A percentile compares a stretch with the other conserved stretches of the same genome.
Evolutionary conservation across 1,284 basidiomycete species (phyloP).

Genomic region (Gomphus sp.): DNA sequence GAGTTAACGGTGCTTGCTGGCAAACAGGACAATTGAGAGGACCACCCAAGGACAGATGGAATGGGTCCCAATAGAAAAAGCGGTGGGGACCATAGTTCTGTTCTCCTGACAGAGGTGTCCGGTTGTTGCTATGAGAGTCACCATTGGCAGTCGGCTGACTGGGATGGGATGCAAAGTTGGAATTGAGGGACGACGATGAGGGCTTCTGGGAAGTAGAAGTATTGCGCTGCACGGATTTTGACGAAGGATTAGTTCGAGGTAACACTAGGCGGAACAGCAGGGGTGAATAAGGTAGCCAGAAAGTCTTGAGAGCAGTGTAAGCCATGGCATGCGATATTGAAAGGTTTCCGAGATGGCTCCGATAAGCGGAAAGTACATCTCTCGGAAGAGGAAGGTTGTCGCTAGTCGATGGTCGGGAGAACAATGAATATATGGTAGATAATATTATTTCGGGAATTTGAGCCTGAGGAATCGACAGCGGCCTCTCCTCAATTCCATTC

Average conservation of each 20-base stretch:
- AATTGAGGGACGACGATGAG: slow-evolving; percentile 30
- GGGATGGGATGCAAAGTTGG: not conserved
- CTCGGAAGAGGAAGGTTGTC: not conserved
- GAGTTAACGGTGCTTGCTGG: slow-evolving; percentile 36
- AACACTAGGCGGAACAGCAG: slow-evolving; percentile 50
- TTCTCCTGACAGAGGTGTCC: not conserved
- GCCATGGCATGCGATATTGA: slow-evolving; percentile 25
- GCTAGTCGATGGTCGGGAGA: not conserved
- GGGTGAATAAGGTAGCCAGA: slow-evolving; percentile 69
- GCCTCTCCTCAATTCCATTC: not conserved
- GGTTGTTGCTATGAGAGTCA: not conserved
- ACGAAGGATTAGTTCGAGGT: slow-evolving; percentile 47
- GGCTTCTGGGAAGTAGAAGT: not conserved
- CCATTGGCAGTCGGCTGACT: not conserved
- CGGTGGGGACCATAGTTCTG: slow-evolving; percentile 29
- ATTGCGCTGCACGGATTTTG: slow-evolving; percentile 28
- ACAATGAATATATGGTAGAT: slow-evolving; percentile 2
- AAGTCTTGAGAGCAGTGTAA: slow-evolving; percentile 66
- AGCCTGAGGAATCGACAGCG: not conserved
- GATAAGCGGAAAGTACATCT: slow-evolving; percentile 6
- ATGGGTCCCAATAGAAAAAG: slow-evolving; percentile 74
- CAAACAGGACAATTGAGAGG: slow-evolving; percentile 55
- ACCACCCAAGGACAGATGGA: slow-evolving; percentile 66
- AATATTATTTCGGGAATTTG: slow-evolving; percentile 6
- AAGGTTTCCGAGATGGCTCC: slow-evolving; percentile 6